Percentiles rank a stretch among this genome's conserved stretches.
Evolutionary conservation across 805 yeast species (phyloP).

Genomic region (Candida awuae): DNA sequence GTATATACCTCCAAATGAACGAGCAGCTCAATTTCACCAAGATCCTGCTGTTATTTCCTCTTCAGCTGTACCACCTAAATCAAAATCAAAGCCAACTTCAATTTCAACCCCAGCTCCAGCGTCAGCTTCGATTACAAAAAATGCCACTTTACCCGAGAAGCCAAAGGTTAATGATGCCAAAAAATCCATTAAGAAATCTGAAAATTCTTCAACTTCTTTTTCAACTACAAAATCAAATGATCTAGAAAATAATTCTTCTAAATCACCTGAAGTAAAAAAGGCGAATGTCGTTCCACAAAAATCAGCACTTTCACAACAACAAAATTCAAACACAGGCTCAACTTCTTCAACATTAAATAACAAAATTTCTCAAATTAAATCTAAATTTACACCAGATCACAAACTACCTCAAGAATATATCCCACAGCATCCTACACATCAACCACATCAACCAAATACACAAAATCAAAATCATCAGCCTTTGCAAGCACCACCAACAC

Average conservation of each 20-base stretch:
- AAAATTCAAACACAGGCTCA: conserved; percentile 10
- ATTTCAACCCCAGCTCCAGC: not conserved
- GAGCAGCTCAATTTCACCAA: conserved; percentile 42
- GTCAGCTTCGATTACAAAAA: conserved; percentile 4
- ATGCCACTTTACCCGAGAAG: conserved; percentile 1
- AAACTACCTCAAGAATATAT: conserved; percentile 49
- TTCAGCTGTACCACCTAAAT: conserved; percentile 23
- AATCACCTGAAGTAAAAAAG: not conserved
- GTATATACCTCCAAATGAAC: conserved; percentile 51
- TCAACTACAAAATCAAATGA: not conserved
- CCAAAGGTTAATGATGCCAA: too few relatives aligned
- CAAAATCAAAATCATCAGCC: not conserved
- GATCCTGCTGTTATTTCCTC: conserved; percentile 65
- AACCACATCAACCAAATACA: conserved; percentile 1
- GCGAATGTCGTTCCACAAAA: conserved; percentile 7
- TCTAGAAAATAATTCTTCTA: not conserved
- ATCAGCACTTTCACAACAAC: conserved; percentile 9
- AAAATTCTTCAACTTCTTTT: not conserved
- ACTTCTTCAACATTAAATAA: not conserved
- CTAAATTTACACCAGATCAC: conserved; percentile 40
- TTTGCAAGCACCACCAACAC: not conserved
- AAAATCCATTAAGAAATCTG: not conserved
- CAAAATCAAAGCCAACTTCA: conserved; percentile 3
- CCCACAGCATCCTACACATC: conserved; percentile 7
- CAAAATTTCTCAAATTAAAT: conserved; percentile 37